Evolutionary conservation across 805 yeast species (phyloP).

Genomic region (Candida insectalens): DNA sequence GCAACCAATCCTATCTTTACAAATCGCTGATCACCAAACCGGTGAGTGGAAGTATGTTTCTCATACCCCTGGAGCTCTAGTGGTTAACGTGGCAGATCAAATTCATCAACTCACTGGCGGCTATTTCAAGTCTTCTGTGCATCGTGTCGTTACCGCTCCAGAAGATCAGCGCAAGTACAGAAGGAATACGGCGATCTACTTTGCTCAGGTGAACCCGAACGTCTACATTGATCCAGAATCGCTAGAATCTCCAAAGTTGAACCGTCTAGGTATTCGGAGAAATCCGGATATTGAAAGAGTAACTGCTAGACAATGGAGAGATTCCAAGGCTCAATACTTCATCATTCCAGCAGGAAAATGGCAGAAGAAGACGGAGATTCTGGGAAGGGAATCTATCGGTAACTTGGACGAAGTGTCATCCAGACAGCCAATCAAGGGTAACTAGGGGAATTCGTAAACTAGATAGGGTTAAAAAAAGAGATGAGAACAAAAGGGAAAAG

Average conservation of each 20-base stretch:
- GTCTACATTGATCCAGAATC: slow-evolving; percentile 33
- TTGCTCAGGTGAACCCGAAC: slow-evolving; percentile 28
- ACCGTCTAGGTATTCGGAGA: slow-evolving; percentile 22
- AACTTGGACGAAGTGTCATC: too few relatives aligned
- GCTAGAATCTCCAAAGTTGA: slow-evolving; percentile 27
- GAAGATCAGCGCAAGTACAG: slow-evolving; percentile 26
- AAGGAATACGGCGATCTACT: slow-evolving; percentile 33
- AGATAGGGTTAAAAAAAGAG: too few relatives aligned
- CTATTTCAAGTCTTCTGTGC: slow-evolving; percentile 35
- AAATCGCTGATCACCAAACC: slow-evolving; percentile 27
- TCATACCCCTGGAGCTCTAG: slow-evolving; percentile 28
- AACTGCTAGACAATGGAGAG: slow-evolving; percentile 33
- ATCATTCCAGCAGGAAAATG: slow-evolving; percentile 24
- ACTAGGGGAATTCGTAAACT: too few relatives aligned
- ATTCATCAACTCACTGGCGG: slow-evolving; percentile 35
- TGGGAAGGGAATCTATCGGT: slow-evolving; percentile 13
- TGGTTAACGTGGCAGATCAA: slow-evolving; percentile 33
- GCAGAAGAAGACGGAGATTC: slow-evolving; percentile 6
- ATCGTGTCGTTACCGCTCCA: slow-evolving; percentile 39
- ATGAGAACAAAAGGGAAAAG: too few relatives aligned
- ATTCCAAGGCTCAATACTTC: slow-evolving; percentile 36
- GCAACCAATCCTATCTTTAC: slow-evolving; percentile 31
- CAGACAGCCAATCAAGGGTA: too few relatives aligned
- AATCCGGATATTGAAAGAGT: slow-evolving; percentile 23
- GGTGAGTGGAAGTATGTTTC: slow-evolving; percentile 30